Evolutionary conservation across 164 flowering plant species (phyloP), one percentile per base, ranked within the genome.

Genomic region (Annona cherimola): DNA sequence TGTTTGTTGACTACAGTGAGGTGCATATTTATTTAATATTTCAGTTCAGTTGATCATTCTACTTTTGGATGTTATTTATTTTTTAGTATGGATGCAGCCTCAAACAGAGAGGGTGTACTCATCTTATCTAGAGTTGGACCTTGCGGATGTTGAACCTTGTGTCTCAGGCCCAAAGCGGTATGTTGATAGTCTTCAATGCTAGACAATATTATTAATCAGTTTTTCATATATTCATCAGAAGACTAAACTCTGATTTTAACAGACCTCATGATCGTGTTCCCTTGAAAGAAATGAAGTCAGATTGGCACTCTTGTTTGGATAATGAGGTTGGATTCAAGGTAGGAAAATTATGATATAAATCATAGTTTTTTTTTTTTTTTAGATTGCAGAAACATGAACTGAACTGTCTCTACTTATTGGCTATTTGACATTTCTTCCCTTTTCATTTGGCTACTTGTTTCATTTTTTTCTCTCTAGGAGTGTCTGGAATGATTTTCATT

Each of bases 261-360:
- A 91, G 96, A 77, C 96, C 97, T 65, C 94, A 91, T 79, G 97
- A 91, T 68, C 90, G 97, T 14, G 97, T 91, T 71, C 81, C 94
- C 59, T 67, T 92, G 79, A 92, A 84, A 73, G 90, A 89, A 66
- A 91, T 91, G 97, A 90, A 92, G 76, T 79, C 79, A 5, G 97
- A 92, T 78, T 92, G 97, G 95, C 95, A 87, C 79, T 80, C 92
- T 61, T 92, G 97, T 76, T 81, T 92, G 60, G 86, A 92, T 75
- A 92, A 72, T 73, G 85, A 76, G 83, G 91, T 90, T 76, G 95
- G 97, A 39, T 92, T 92, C 73, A 92, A 92, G 95, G 97, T 89
- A 72, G 74, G 84, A 26, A 26, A 26, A 26, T 26, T 26, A 26
- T 26, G 35, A 26, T 26, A 26, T 26, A 26, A 26, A 26, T 26